A percentile compares a stretch with the other conserved stretches of the same genome.
Evolutionary conservation across 208 protist genomes (phyloP).

Genomic region (Leishmania martiniquensis): DNA sequence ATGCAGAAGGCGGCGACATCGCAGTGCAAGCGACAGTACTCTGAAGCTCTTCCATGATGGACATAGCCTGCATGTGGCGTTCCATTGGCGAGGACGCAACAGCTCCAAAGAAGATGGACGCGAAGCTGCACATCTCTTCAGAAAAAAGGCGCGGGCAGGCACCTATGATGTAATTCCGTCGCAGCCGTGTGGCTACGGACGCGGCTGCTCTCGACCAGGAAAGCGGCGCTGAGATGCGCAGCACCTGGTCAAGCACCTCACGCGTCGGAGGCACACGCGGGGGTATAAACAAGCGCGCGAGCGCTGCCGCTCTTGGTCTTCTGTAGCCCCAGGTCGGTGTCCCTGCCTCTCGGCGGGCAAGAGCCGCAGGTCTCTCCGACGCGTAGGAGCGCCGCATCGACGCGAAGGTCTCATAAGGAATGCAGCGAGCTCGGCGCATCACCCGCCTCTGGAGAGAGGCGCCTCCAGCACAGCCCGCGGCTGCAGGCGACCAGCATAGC

Average conservation of each 20-base stretch:
- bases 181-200: constrained; percentile 5
- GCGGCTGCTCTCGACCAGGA: neutral
- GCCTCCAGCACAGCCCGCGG: neutral
- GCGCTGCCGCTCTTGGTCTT: constrained; percentile 3
- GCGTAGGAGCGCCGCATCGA: neutral
- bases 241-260: neutral
- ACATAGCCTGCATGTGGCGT: neutral
- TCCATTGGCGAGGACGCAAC: neutral
- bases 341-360: neutral
- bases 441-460: neutral
- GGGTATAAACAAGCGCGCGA: neutral
- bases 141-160: constrained; percentile 28
- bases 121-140: constrained; percentile 3
- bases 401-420: neutral
- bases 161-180: constrained; percentile 11
- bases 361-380: neutral
- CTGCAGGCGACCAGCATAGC: neutral
- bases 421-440: neutral
- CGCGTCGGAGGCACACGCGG: neutral
- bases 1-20: neutral
- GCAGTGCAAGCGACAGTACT: neutral
- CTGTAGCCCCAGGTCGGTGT: neutral
- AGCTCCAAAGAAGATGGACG: neutral
- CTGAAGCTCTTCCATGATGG: neutral
- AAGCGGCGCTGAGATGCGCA: neutral